Evolutionary conservation across 768 basidiomycete genomes (phyloP), one percentile per base, ranked within the genome.

Genomic region (Podaxis sp.): DNA sequence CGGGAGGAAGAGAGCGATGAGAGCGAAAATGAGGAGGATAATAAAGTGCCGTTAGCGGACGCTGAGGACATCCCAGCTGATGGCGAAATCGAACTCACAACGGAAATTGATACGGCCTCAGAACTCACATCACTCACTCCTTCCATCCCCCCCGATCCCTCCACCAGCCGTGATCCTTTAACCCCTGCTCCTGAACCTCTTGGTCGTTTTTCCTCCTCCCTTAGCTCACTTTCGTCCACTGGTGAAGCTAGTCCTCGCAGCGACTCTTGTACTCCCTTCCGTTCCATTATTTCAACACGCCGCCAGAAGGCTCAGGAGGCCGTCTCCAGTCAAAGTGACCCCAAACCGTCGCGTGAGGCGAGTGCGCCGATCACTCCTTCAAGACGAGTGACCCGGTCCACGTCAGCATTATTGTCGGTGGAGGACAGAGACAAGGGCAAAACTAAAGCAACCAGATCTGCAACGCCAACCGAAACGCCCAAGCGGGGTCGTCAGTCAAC

Each of bases 1-100:
- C 79, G 82, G 63, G 83, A 82, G 60, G 82, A 86, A 22, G 84
- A 85, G 56, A 84, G 84, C 44, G 87, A 89, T 65, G 84, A 85
- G 62, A 84, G 83, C 63, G 83, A 87, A 26, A 84, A 84, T 53
- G 83, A 85, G 46, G 84, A 81, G 46, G 81, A 78, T 58, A 76
- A 80, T 64, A 77, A 67, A 33, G 65, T 78, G 33, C 81, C 83
- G 22, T 71, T 83, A 26, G 79, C 80, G n/a, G 74, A 77, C 57
- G 81, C 78, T 38, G 74, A 72, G 56, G 82, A 84, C 59, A 75
- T 81, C 55, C 76, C 78, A 8, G 77, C 73, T 52, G 80, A 82
- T 22, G 75, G 75, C n/a, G 84, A 87, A 70, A 81, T 84, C 68
- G 86, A 87, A 70, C 70, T 84, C 37, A 78, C 76, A 20, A 77